A percentile compares a stretch with the other conserved stretches of the same genome.
These are phyloP conservation scores for Rhazya stricta DNA, from an alignment of 257 asterid species.

Conservation along the genomic window DNA sequence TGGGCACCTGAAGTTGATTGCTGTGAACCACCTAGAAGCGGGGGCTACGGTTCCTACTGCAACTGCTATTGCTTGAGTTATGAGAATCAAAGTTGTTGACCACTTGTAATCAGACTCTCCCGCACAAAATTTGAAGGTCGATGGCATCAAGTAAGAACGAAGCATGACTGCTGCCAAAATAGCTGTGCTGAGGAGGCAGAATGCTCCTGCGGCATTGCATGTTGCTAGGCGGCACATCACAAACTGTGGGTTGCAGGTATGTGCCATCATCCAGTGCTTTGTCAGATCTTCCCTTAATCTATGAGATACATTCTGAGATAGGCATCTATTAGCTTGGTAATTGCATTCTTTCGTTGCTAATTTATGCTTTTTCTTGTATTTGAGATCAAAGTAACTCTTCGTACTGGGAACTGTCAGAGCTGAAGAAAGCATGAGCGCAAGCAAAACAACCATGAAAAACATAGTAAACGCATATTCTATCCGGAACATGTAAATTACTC, in stretches of 20 bases:
- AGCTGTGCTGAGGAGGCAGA: conserved; percentile 50
- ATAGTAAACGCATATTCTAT: conserved; percentile 42
- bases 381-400: conserved; percentile 46
- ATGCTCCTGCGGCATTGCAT: conserved; percentile 64
- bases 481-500: conserved; percentile 63
- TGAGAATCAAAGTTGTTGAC: conserved; percentile 54
- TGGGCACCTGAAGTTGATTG: conserved; percentile 54
- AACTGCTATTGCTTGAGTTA: conserved; percentile 51
- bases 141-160: conserved; percentile 44
- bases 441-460: conserved; percentile 49
- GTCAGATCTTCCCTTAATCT: conserved; percentile 48
- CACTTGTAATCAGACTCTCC: conserved; percentile 78
- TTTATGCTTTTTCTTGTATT: conserved; percentile 37
- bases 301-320: conserved; percentile 23
- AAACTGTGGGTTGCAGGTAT: conserved; percentile 71
- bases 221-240: conserved; percentile 72
- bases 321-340: conserved; percentile 18
- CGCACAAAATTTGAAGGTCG: conserved; percentile 48
- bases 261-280: conserved; percentile 89
- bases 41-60: conserved; percentile 67
- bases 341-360: conserved; percentile 35
- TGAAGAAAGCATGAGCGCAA: conserved; percentile 40
- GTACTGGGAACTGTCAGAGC: conserved; percentile 55
- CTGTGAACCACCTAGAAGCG: conserved; percentile 59
- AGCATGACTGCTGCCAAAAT: conserved; percentile 54